Percentiles rank a stretch among this genome's conserved stretches.
Conservation (phyloP, 192 early-diverging fungal genomes). For the Backusella tarrabulga region DNA sequence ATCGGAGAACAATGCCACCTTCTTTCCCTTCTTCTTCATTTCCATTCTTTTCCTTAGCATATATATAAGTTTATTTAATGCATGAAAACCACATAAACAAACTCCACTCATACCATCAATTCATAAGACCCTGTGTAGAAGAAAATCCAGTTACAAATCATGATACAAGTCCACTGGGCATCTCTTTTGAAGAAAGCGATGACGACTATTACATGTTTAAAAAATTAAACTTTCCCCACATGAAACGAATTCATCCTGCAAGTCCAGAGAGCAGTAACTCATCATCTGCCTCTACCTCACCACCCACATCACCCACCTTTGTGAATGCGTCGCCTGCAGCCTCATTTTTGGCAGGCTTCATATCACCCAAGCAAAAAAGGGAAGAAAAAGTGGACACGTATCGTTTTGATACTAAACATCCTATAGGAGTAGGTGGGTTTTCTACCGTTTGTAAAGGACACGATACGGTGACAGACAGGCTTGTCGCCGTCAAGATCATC, state of each 20-base stretch:
- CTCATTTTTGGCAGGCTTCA: constrained; percentile 39
- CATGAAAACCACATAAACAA: background rate
- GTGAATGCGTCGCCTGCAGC: constrained; percentile 26
- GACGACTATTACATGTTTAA: constrained; percentile 11
- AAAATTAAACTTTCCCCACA: background rate
- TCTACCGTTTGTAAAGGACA: constrained; percentile 69
- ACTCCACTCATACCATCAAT: background rate
- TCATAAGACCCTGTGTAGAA: background rate
- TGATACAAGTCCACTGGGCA: constrained; percentile 5
- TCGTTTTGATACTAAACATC: constrained; percentile 62
- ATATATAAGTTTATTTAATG: background rate
- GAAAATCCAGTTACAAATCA: background rate
- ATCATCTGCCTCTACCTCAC: background rate
- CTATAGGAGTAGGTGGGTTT: constrained; percentile 77
- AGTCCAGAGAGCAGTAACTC: background rate
- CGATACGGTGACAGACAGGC: constrained; percentile 39
- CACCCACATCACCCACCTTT: background rate
- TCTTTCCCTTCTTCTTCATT: background rate
- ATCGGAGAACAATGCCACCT: background rate
- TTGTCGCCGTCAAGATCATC: constrained; percentile 73
- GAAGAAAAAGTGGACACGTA: constrained; percentile 73
- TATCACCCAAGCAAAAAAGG: constrained; percentile 48
- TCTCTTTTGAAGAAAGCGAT: background rate
- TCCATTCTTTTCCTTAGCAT: background rate
- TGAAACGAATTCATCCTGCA: background rate